Percentiles rank a stretch among this genome's conserved stretches.
Evolutionary conservation across 2,329 filamentous ascomycete genomes (phyloP).

Genomic region (Colletotrichum tropicicola): DNA sequence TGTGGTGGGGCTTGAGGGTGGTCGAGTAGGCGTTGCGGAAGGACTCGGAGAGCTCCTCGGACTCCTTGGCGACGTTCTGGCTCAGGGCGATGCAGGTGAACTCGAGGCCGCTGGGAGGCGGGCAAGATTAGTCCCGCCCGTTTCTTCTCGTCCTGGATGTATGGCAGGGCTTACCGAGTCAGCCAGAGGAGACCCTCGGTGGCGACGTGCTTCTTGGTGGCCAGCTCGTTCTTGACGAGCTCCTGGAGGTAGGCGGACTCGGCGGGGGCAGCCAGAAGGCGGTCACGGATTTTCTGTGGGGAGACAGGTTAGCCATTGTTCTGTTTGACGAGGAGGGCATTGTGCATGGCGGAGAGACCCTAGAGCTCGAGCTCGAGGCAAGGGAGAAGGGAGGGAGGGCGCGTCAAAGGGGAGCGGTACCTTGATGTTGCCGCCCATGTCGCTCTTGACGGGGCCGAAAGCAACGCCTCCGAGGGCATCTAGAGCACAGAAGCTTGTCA

Average conservation of each 20-base stretch:
- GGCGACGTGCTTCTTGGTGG: conserved; percentile 86
- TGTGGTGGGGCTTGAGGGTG: conserved; percentile 95
- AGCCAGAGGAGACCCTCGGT: conserved; percentile 94
- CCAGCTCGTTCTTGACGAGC: conserved; percentile 87
- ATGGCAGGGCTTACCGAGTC: conserved; percentile 69
- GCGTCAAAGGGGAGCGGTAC: conserved; percentile 64
- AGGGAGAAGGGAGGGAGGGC: too few species aligned
- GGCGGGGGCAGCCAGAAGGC: conserved; percentile 79
- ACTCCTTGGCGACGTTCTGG: conserved; percentile 74
- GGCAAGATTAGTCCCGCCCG: conserved; percentile 5
- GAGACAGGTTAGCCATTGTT: background rate
- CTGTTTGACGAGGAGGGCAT: background rate
- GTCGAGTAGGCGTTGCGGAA: conserved; percentile 86
- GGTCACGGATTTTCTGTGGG: conserved; percentile 84
- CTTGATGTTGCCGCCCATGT: conserved; percentile 92
- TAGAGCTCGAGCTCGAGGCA: too few species aligned
- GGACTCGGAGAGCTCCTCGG: conserved; percentile 82
- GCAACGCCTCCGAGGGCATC: conserved; percentile 75
- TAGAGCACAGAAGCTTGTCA: conserved; percentile 38
- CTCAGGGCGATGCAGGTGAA: conserved; percentile 89
- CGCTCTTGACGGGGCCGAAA: conserved; percentile 90
- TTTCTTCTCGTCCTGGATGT: background rate
- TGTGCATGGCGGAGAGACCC: too few species aligned
- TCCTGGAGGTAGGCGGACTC: conserved; percentile 88
- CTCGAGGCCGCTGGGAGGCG: conserved; percentile 77